Conservation (phyloP, 768 basidiomycete species). For the Epithele typhae region DNA sequence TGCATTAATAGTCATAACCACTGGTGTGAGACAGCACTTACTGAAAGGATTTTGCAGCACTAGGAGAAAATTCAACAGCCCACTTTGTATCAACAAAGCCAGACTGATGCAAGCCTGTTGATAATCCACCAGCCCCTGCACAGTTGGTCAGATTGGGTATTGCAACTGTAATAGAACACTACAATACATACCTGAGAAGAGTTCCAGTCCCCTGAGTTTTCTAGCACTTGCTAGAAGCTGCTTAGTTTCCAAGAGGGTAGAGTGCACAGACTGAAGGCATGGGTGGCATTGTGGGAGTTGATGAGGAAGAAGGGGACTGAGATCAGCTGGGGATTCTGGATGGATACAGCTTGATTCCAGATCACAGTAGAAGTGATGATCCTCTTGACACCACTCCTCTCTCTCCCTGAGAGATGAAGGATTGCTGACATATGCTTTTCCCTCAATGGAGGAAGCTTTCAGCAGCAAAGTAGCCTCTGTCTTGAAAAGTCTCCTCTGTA, state of each 20-base stretch:
- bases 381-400: conserved; percentile 44
- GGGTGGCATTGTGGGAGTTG: too few species aligned
- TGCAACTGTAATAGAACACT: too few species aligned
- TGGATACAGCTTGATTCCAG: conserved; percentile 20
- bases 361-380: conserved; percentile 59
- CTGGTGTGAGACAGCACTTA: conserved; percentile 27
- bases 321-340: conserved; percentile 2
- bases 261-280: too few species aligned
- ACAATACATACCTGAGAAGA: conserved; percentile 54
- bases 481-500: conserved; percentile 37
- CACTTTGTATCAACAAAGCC: conserved; percentile 60
- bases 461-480: conserved; percentile 26
- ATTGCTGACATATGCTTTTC: conserved; percentile 47
- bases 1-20: background rate
- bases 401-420: conserved; percentile 26
- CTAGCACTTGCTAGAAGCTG: too few species aligned
- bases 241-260: too few species aligned
- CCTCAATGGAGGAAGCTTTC: conserved; percentile 41
- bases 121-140: conserved; percentile 71
- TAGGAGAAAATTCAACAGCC: conserved; percentile 62
- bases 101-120: conserved; percentile 60
- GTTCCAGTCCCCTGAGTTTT: conserved; percentile 57
- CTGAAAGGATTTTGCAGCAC: conserved; percentile 64
- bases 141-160: background rate
- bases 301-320: too few species aligned